Percentiles rank a stretch among this genome's conserved stretches.
phyloP scores from a whole-genome alignment of 2,329 filamentous ascomycete species.

The Cercospora sp. region DNA sequence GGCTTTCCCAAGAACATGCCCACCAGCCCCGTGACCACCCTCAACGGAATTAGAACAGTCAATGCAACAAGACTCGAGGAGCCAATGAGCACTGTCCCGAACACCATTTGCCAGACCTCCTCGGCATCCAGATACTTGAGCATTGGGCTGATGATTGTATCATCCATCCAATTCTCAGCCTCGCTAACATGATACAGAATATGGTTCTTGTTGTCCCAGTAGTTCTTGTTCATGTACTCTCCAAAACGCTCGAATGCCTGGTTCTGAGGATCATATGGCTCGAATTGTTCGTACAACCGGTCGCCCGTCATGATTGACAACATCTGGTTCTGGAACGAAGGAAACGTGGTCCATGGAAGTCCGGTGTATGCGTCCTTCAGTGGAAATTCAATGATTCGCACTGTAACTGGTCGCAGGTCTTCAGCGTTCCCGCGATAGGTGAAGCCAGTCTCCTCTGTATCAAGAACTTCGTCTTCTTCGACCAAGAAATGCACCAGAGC shows the following conservation, averaged over 20 bases:
- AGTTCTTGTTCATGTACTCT: slow-evolving; percentile 20
- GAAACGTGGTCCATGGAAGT: slow-evolving; percentile 18
- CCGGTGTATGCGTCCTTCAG: slow-evolving; percentile 22
- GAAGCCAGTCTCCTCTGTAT: slow-evolving; percentile 11
- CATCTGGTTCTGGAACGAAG: slow-evolving; percentile 21
- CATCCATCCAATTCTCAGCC: slow-evolving; percentile 17
- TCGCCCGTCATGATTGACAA: slow-evolving; percentile 22
- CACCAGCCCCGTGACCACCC: not conserved
- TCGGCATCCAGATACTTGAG: slow-evolving; percentile 11
- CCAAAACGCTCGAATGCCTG: slow-evolving; percentile 18
- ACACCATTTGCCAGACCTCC: slow-evolving; percentile 1
- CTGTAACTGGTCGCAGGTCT: slow-evolving; percentile 19
- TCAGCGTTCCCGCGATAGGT: slow-evolving; percentile 10
- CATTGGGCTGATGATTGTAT: slow-evolving; percentile 18
- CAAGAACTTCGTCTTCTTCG: slow-evolving; percentile 19
- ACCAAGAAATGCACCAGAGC: slow-evolving; percentile 26
- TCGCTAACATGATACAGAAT: slow-evolving; percentile 16
- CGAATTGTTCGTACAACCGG: slow-evolving; percentile 25
- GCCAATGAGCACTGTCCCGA: slow-evolving; percentile 8
- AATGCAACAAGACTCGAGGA: not conserved
- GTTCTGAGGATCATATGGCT: slow-evolving; percentile 15
- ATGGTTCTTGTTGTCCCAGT: slow-evolving; percentile 17
- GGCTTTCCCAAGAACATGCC: slow-evolving; percentile 20
- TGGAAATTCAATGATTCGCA: slow-evolving; percentile 26
- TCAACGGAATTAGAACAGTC: slow-evolving; percentile 1